phyloP scores from a whole-genome alignment of 495 filamentous ascomycete species.

The Friedmanniomyces simplex region DNA sequence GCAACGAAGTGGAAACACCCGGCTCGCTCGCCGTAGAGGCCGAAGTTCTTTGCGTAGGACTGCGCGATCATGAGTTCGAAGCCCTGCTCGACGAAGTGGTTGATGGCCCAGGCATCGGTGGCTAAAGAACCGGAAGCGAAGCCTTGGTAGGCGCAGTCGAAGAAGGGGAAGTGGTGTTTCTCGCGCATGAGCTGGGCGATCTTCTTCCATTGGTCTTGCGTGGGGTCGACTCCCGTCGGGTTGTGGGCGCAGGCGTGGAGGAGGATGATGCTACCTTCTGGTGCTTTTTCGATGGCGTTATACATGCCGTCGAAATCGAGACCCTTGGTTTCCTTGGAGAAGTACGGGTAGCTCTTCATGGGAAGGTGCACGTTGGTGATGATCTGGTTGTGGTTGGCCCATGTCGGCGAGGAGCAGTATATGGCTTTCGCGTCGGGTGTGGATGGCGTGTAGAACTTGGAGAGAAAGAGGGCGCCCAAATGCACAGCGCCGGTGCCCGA shows the following conservation, averaged over 20 bases:
- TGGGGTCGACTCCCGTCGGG: conserved; percentile 94
- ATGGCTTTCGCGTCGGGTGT: conserved; percentile 47
- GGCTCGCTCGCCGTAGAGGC: conserved; percentile 90
- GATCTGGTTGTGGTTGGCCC: conserved; percentile 98
- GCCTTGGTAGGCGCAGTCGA: conserved; percentile 96
- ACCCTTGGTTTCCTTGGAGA: conserved; percentile 70
- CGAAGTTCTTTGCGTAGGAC: conserved; percentile 98
- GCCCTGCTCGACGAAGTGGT: conserved; percentile 85
- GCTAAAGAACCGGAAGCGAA: conserved; percentile 87
- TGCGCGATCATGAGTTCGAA: conserved; percentile 95
- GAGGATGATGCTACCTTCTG: conserved; percentile 71
- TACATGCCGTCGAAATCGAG: conserved; percentile 89
- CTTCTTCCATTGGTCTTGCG: conserved; percentile 85
- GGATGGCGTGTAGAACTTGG: conserved; percentile 57
- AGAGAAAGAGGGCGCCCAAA: conserved; percentile 76
- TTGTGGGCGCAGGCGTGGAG: conserved; percentile 98
- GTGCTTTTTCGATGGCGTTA: conserved; percentile 52
- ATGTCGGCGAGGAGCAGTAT: conserved; percentile 90
- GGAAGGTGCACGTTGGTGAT: conserved; percentile 81
- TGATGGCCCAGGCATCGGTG: conserved; percentile 79
- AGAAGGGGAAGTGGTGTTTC: conserved; percentile 91
- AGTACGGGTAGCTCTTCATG: conserved; percentile 85
- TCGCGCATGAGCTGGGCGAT: conserved; percentile 63
- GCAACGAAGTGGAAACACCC: conserved; percentile 96
- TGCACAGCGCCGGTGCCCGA: conserved; percentile 90